phyloP scores from a whole-genome alignment of 2,329 filamentous ascomycete species.

The Chlorencoelia australis region DNA sequence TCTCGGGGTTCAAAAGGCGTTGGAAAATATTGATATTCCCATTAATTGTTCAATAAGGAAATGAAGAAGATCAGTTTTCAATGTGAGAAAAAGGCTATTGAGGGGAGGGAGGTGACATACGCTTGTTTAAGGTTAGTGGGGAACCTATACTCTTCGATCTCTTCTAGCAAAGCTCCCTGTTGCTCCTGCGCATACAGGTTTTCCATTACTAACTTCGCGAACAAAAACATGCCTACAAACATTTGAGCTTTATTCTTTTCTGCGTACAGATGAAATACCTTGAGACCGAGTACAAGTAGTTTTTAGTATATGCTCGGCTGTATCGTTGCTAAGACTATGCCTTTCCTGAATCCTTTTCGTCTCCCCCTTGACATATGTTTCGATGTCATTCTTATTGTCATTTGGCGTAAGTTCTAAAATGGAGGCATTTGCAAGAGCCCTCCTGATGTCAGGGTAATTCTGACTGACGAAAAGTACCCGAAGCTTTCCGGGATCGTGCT shows the following conservation, averaged over 20 bases:
- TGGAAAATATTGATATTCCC: no score
- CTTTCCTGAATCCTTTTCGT: slow-evolving; percentile 17
- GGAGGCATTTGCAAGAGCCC: slow-evolving; percentile 19
- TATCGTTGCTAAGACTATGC: slow-evolving; percentile 12
- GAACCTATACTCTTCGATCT: slow-evolving; percentile 9
- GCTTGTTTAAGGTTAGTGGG: no score
- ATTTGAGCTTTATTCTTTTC: slow-evolving; percentile 2
- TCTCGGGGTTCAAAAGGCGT: no score
- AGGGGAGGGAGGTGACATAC: no score
- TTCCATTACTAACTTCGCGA: slow-evolving; percentile 23
- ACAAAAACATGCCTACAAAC: slow-evolving; percentile 25
- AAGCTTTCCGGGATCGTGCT: slow-evolving; percentile 13
- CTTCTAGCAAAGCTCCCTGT: slow-evolving; percentile 3
- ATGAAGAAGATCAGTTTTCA: no score
- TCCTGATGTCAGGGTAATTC: slow-evolving; percentile 25
- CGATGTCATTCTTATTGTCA: slow-evolving; percentile 27
- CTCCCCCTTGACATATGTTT: slow-evolving; percentile 19
- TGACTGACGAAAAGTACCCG: slow-evolving; percentile 30
- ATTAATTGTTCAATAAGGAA: no score
- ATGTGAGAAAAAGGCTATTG: no score
- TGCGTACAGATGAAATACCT: not conserved
- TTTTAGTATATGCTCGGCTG: slow-evolving; percentile 12
- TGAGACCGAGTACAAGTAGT: slow-evolving; percentile 16
- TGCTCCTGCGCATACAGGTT: slow-evolving; percentile 15
- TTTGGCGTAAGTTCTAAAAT: slow-evolving; percentile 18